Evolutionary conservation across 306 rosid genomes (phyloP).

Genomic region (Begonia masoniana): DNA sequence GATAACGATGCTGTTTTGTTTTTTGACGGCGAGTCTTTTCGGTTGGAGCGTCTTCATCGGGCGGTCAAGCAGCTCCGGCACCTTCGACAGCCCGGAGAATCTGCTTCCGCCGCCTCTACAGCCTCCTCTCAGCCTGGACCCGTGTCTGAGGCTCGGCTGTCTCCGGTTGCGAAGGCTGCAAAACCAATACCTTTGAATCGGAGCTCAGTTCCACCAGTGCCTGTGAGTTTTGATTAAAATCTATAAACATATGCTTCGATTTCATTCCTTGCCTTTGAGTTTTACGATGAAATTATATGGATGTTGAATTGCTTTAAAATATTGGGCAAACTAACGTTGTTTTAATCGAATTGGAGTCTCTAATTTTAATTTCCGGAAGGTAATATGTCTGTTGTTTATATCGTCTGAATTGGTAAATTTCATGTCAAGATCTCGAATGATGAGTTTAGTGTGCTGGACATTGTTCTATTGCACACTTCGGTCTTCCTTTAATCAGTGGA

Average conservation of each 20-base stretch:
- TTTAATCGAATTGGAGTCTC: neutral
- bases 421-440: too few species aligned
- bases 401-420: too few species aligned
- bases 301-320: neutral
- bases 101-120: slow-evolving; percentile 28
- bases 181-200: slow-evolving; percentile 29
- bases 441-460: too few species aligned
- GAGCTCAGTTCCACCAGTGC: slow-evolving; percentile 35
- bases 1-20: slow-evolving; percentile 80
- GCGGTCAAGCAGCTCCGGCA: slow-evolving; percentile 82
- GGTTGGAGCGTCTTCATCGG: slow-evolving; percentile 64
- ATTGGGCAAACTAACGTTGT: neutral
- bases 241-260: neutral
- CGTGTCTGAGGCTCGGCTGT: slow-evolving; percentile 42
- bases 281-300: neutral
- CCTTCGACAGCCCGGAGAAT: slow-evolving; percentile 71
- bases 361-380: too few species aligned
- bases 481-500: too few species aligned
- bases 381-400: too few species aligned
- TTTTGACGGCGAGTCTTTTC: slow-evolving; percentile 64
- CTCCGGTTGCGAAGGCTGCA: slow-evolving; percentile 48
- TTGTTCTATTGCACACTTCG: too few species aligned
- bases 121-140: slow-evolving; percentile 26
- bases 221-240: slow-evolving; percentile 29
- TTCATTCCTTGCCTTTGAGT: too few species aligned